Evolutionary conservation across 495 filamentous ascomycete species (phyloP), one percentile per base, ranked within the genome.

Genomic region (Apodospora peruviana): DNA sequence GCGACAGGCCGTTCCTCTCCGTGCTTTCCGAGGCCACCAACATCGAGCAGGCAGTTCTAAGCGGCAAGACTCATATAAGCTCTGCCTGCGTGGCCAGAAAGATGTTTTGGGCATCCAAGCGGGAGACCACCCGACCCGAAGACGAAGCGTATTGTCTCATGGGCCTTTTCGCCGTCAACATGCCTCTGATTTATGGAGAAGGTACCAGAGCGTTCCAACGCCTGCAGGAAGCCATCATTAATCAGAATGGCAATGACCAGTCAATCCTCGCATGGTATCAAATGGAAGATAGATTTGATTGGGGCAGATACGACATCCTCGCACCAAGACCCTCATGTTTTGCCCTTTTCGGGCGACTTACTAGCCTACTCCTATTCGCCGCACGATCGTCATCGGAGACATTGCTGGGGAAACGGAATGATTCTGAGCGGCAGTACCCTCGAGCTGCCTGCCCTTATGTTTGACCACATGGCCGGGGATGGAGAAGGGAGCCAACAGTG

Each of bases 121-220:
- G 67, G 2, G 5, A 40, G 2, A 68, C 65, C 1, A 53, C 45
- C 0, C 46, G 64, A 0, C 5, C 3, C 0, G 65, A 70, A 20
- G 67, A 70, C 25, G 59, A 66, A 16, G 60, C 68, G 1, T 68
- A 71, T 40, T 66, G 58, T 16, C 48, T 68, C 0, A 18, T 68
- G 1, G 68, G 68, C 0, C 54, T 70, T 0, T 70, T 70, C n/a
- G 41, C 48, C 3, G 46, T 70, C 20, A 62, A 68, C 21, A 67
- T 70, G 59, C 54, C 66, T 0, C 35, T 70, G 11, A 14, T 69
- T 1, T 70, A 70, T 21, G 67, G 67, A 0, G 66, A 69, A 25
- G 67, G 64, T 0, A 0, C 0, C 0, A 57, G 51, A 1, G 67
- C 67, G 0, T 68, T 65, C 27, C 8, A 1, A 0, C 44, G 67